Evolutionary conservation across 2,329 filamentous ascomycete genomes (phyloP), one percentile per base, ranked within the genome.

Genomic region (Fusarium newnesense): DNA sequence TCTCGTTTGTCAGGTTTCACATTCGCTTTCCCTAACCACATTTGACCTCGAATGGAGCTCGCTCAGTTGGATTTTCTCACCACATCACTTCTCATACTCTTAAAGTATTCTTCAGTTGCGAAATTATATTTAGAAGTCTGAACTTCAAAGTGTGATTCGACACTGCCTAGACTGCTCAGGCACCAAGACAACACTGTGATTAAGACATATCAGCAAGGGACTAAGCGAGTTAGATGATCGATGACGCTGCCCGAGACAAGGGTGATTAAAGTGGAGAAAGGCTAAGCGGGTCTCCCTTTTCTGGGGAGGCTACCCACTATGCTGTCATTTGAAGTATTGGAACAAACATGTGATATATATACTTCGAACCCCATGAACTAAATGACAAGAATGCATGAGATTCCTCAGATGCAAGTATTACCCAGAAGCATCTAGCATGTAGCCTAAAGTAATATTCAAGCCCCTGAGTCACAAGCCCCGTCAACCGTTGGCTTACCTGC

Each of bases 241-340:
- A 74, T 73, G 71, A 73, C 71, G 71, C 63, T 71, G 61, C 60
- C 53, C 26, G 37, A 59, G 60, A 64, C 71, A 74, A 64, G 71
- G 71, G 67, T 74, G 50, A 56, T 61, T 42, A n/a, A 59, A 43
- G 60, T 67, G 70, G 72, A 57, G 70, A 67, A 68, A 21, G 16
- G 13, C 26, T 28, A 68, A 68, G 70, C 70, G 70, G 70, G 65
- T 46, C 54, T 30, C 64, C 53, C 53, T 67, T 73, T 71, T 69
- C 70, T 73, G 70, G 70, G 70, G 70, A 62, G 36, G 15, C 26
- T 70, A 53, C 30, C 57, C 70, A 73, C 62, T 59, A 74, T 73
- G 70, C 34, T 71, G 70, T 73, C 70, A 73, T 73, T 60, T 56
- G 49, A 52, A 42, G 36, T 34, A 40, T 21, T 60, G 28, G 42